These are phyloP conservation scores for Pseudogymnoascus sp. DNA, from an alignment of 2,329 filamentous ascomycete genomes.

Conservation along the genomic window DNA sequence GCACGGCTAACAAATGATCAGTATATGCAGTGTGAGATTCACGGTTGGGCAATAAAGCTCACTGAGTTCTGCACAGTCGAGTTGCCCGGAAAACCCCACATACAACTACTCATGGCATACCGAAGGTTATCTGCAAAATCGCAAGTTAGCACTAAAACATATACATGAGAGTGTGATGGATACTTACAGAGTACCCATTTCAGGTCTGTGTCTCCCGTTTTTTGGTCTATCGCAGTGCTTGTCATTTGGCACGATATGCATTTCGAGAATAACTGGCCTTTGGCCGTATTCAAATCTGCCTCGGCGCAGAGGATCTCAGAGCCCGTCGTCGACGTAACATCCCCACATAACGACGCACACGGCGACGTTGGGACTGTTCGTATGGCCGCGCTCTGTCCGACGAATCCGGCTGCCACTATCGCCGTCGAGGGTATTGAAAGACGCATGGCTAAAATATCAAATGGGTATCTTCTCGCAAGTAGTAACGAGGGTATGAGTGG, in stretches of 20 bases:
- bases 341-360: conserved; percentile 11
- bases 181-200: conserved; percentile 47
- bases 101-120: conserved; percentile 45
- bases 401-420: conserved; percentile 8
- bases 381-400: neutral
- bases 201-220: conserved; percentile 40
- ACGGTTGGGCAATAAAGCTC: conserved; percentile 13
- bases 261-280: conserved; percentile 19
- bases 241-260: conserved; percentile 44
- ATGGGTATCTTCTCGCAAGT: conserved; percentile 5
- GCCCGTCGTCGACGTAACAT: conserved; percentile 8
- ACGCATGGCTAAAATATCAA: conserved; percentile 8
- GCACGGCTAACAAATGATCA: conserved; percentile 7
- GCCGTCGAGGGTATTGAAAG: neutral
- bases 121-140: conserved; percentile 44
- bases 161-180: neutral
- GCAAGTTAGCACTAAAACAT: neutral
- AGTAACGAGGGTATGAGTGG: neutral
- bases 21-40: neutral
- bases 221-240: conserved; percentile 37
- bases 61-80: conserved; percentile 42
- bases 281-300: conserved; percentile 9
- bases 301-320: conserved; percentile 11
- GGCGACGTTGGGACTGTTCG: conserved; percentile 5
- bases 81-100: conserved; percentile 42